Conservation (phyloP, 768 basidiomycete genomes). For the Hortiboletus campestris region DNA sequence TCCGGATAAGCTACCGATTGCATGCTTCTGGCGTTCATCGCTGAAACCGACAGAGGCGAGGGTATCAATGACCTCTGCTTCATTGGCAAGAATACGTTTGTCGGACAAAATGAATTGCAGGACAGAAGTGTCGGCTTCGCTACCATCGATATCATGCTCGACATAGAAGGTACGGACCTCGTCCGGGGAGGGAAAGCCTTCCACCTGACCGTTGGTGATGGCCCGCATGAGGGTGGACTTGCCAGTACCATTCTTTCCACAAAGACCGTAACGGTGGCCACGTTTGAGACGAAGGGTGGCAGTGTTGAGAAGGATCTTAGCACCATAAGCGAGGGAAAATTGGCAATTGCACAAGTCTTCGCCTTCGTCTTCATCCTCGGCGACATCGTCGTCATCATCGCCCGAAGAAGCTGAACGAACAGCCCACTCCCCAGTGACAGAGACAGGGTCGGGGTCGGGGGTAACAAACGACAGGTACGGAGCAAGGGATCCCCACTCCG, state of each 20-base stretch:
- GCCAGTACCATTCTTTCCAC: slow-evolving; percentile 98
- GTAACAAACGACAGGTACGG: slow-evolving; percentile 72
- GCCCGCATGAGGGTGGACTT: slow-evolving; percentile 95
- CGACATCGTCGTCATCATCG: slow-evolving; percentile 60
- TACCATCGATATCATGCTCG: slow-evolving; percentile 98
- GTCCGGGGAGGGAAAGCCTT: slow-evolving; percentile 96
- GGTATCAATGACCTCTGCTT: slow-evolving; percentile 74
- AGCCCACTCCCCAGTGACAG: slow-evolving; percentile 80
- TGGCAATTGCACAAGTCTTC: slow-evolving; percentile 99
- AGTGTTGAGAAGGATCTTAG: slow-evolving; percentile 96
- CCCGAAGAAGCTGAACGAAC: slow-evolving; percentile 85
- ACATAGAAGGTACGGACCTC: slow-evolving; percentile 99
- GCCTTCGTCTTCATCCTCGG: slow-evolving; percentile 94
- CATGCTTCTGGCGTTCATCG: slow-evolving; percentile 77
- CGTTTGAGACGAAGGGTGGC: slow-evolving; percentile 96
- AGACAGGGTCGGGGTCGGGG: slow-evolving; percentile 60
- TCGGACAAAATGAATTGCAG: slow-evolving; percentile 85
- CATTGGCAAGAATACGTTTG: slow-evolving; percentile 70
- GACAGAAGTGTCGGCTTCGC: slow-evolving; percentile 88
- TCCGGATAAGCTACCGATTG: slow-evolving; percentile 91
- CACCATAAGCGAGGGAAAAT: slow-evolving; percentile 98
- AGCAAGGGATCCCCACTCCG: slow-evolving; percentile 81
- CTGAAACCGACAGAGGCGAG: slow-evolving; percentile 91
- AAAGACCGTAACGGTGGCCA: slow-evolving; percentile 97
- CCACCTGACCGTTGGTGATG: slow-evolving; percentile 93